Percentiles rank a stretch among this genome's conserved stretches.
Evolutionary conservation across 164 flowering plant genomes (phyloP).

Genomic region (Cinnamomum chago): DNA sequence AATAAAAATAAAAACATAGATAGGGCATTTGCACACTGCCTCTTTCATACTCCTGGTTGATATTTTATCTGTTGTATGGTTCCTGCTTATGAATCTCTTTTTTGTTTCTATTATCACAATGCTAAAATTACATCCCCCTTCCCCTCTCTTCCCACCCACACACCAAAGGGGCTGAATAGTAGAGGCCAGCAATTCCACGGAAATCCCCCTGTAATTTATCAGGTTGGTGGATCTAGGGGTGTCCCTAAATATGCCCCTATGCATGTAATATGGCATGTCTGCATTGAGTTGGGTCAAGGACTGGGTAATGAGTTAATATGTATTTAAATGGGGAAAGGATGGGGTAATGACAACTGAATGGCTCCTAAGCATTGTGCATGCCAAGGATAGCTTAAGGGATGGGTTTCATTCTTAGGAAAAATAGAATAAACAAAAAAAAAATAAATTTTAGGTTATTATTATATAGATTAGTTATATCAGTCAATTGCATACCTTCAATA

Average conservation of each 20-base stretch:
- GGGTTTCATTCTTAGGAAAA: slow-evolving; percentile 1
- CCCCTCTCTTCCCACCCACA: no score
- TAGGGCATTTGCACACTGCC: no score
- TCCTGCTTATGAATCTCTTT: no score
- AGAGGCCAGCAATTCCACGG: background rate
- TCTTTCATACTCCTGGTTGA: no score
- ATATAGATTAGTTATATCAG: no score
- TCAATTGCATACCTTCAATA: slow-evolving; percentile 48
- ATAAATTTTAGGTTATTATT: no score
- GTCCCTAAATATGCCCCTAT: no score
- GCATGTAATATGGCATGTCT: background rate
- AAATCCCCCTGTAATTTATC: background rate
- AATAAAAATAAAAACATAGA: no score
- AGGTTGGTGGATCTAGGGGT: background rate
- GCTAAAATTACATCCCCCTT: no score
- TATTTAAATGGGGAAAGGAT: background rate
- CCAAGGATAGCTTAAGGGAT: background rate
- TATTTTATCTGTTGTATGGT: no score
- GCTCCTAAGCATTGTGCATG: background rate
- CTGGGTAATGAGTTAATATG: background rate
- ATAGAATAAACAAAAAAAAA: background rate
- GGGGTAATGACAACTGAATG: background rate
- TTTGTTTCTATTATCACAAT: no score
- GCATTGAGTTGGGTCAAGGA: background rate
- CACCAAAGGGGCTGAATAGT: no score